A percentile compares a stretch with the other conserved stretches of the same genome.
Conservation (phyloP, 2,329 filamentous ascomycete genomes). For the Ascochyta clinopodiicola region DNA sequence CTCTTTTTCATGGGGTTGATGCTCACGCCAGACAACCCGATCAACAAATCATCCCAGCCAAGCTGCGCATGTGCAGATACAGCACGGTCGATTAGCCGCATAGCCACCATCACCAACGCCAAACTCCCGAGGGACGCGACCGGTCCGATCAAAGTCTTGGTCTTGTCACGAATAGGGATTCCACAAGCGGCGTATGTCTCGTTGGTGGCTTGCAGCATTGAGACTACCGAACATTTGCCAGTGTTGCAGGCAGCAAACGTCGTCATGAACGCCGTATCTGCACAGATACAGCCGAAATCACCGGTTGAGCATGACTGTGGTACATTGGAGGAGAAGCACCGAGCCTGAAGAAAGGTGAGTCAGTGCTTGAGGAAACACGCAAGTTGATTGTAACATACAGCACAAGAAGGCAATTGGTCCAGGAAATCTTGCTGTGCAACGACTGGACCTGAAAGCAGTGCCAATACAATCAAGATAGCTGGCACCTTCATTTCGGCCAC, state of each 20-base stretch:
- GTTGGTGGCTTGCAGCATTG: slow-evolving; percentile 32
- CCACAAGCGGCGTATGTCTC: slow-evolving; percentile 37
- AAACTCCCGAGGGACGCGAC: slow-evolving; percentile 30
- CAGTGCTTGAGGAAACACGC: not conserved
- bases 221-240: slow-evolving; percentile 38
- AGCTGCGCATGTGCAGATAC: slow-evolving; percentile 31
- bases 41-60: slow-evolving; percentile 42
- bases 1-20: not conserved
- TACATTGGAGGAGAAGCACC: slow-evolving; percentile 19
- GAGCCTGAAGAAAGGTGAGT: slow-evolving; percentile 16
- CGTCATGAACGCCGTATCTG: slow-evolving; percentile 30
- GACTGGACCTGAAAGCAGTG: slow-evolving; percentile 4
- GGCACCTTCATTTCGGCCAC: slow-evolving; percentile 16
- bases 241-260: slow-evolving; percentile 33
- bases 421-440: slow-evolving; percentile 27
- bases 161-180: slow-evolving; percentile 30
- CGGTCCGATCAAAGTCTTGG: slow-evolving; percentile 27
- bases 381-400: slow-evolving; percentile 4
- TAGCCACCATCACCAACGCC: slow-evolving; percentile 36
- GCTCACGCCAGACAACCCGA: slow-evolving; percentile 38
- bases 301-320: slow-evolving; percentile 25
- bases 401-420: slow-evolving; percentile 20
- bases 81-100: slow-evolving; percentile 35
- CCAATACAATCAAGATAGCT: not conserved
- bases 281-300: slow-evolving; percentile 39